Conservation (phyloP, 2,329 filamentous ascomycete genomes). For the Fusarium buharicum region DNA sequence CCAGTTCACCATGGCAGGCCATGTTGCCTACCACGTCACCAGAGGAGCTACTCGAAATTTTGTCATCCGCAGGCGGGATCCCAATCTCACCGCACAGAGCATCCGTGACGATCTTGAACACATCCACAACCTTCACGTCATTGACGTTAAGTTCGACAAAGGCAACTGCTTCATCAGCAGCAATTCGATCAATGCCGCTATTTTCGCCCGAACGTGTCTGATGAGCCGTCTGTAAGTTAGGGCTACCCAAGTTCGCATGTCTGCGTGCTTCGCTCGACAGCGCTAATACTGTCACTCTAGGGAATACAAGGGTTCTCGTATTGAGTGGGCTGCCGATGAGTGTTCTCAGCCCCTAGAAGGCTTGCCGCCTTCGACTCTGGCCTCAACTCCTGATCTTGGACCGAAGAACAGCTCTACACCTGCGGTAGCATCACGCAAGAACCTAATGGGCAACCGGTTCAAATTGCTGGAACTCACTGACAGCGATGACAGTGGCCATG, state of each 20-base stretch:
- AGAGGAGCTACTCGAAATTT: constrained; percentile 79
- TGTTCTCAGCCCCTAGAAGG: constrained; percentile 68
- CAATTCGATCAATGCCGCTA: constrained; percentile 80
- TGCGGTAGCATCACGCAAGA: constrained; percentile 31
- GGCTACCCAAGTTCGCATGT: background rate
- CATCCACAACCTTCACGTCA: constrained; percentile 80
- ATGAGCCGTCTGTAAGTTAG: constrained; percentile 65
- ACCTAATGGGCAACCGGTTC: constrained; percentile 68
- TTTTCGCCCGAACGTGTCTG: constrained; percentile 83
- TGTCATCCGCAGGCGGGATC: constrained; percentile 69
- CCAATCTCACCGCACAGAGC: constrained; percentile 67
- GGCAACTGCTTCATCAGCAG: constrained; percentile 75
- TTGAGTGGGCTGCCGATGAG: constrained; percentile 78
- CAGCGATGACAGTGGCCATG: constrained; percentile 46
- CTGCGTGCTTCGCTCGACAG: background rate
- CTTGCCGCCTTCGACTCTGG: constrained; percentile 22
- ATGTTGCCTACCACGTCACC: constrained; percentile 72
- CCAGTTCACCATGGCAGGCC: constrained; percentile 72
- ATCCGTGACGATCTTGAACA: constrained; percentile 82
- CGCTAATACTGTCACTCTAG: constrained; percentile 54
- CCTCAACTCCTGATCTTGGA: background rate
- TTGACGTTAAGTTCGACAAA: constrained; percentile 69
- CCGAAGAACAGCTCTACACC: background rate
- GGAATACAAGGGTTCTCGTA: constrained; percentile 75
- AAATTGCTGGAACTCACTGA: constrained; percentile 65